These are phyloP conservation scores for Thielaviopsis musarum DNA, from an alignment of 2,329 filamentous ascomycete genomes.

Conservation along the genomic window DNA sequence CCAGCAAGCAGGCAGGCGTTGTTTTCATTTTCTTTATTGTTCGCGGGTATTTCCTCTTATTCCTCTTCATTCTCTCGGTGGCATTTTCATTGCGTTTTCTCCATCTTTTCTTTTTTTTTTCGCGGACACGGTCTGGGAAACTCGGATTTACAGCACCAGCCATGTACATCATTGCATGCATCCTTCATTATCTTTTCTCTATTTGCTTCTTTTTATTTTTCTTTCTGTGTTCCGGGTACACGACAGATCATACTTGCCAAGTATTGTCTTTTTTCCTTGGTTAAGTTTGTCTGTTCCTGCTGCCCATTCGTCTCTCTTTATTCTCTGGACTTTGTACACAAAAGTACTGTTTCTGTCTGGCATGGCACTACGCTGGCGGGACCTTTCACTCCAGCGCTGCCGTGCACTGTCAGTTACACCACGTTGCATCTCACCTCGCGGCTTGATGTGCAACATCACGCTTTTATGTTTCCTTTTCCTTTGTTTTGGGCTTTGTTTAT, in stretches of 20 bases:
- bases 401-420: neutral
- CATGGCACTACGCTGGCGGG: neutral
- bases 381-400: neutral
- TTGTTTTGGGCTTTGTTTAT: neutral
- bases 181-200: neutral
- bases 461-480: neutral
- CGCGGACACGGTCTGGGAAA: neutral
- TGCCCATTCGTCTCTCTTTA: neutral
- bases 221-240: neutral
- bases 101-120: constrained; percentile 1
- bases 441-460: neutral
- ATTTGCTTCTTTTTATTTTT: neutral
- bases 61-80: neutral
- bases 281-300: neutral
- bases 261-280: neutral
- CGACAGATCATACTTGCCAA: neutral
- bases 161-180: neutral
- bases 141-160: neutral
- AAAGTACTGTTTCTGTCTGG: neutral
- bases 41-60: neutral
- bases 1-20: neutral
- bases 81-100: neutral
- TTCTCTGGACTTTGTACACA: neutral
- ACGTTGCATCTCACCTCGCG: constrained; percentile 3
- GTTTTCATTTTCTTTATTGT: neutral